A percentile compares a stretch with the other conserved stretches of the same genome.
Conservation (phyloP, 2,329 filamentous ascomycete species). For the Trichoderma arundinaceum region DNA sequence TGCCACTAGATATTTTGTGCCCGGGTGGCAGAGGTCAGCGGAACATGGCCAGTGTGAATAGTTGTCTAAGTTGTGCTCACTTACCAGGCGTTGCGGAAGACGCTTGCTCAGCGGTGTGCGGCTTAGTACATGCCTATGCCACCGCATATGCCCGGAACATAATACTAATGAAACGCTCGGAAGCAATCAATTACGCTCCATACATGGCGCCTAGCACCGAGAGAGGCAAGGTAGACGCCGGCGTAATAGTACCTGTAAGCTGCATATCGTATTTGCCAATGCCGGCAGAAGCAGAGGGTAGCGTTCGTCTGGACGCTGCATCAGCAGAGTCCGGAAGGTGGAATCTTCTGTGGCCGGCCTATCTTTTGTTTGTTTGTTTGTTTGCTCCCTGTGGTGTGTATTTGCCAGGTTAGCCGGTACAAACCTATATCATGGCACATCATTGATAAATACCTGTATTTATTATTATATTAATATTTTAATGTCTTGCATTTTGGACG, state of each 20-base stretch:
- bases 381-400: too few species aligned
- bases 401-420: too few species aligned
- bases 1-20: conserved; percentile 4
- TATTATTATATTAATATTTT: background rate
- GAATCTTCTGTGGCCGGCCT: background rate
- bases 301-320: conserved; percentile 1
- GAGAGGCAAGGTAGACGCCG: too few species aligned
- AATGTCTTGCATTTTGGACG: background rate
- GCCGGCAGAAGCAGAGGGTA: conserved; percentile 6
- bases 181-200: too few species aligned
- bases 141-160: too few species aligned
- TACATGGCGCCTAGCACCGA: too few species aligned
- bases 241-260: conserved; percentile 17
- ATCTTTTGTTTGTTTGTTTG: too few species aligned
- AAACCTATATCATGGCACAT: too few species aligned
- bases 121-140: background rate
- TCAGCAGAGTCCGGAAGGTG: background rate
- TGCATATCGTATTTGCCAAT: conserved; percentile 27
- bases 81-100: background rate
- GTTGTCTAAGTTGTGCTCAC: conserved; percentile 4
- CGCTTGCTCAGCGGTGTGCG: conserved; percentile 1
- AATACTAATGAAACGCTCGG: too few species aligned
- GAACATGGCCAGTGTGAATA: background rate
- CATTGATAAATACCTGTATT: too few species aligned
- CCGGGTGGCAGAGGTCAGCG: background rate